These are phyloP conservation scores for Wickerhamia fluorescens DNA, from an alignment of 805 yeast genomes.

Conservation along the genomic window DNA sequence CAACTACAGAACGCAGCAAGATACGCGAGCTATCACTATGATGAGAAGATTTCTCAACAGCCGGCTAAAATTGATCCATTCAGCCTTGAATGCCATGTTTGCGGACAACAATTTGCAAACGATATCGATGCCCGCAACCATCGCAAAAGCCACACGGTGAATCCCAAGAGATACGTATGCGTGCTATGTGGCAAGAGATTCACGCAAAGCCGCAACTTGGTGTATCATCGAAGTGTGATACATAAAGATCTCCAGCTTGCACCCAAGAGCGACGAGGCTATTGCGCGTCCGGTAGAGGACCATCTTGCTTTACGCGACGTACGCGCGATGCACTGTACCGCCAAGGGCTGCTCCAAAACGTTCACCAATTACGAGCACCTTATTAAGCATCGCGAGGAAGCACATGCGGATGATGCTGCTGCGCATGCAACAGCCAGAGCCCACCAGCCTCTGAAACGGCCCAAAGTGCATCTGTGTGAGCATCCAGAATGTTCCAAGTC, in stretches of 20 bases:
- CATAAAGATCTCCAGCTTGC: conserved; percentile 6
- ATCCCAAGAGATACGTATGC: conserved; percentile 7
- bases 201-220: conserved; percentile 7
- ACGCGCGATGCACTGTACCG: conserved; percentile 10
- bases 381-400: conserved; percentile 3
- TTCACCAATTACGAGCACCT: conserved; percentile 10
- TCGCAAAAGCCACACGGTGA: conserved; percentile 6
- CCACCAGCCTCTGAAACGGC: too few relatives aligned
- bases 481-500: conserved; percentile 64
- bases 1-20: too few relatives aligned
- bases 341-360: conserved; percentile 9
- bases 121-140: conserved; percentile 7
- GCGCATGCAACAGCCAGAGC: conserved; percentile 5
- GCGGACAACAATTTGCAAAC: conserved; percentile 5
- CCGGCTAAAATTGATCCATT: too few relatives aligned
- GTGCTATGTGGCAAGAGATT: conserved; percentile 7
- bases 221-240: conserved; percentile 6
- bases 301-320: conserved; percentile 1
- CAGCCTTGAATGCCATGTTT: too few relatives aligned
- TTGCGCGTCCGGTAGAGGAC: neutral
- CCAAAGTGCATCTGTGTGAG: conserved; percentile 36
- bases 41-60: too few relatives aligned
- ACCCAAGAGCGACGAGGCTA: conserved; percentile 2
- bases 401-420: conserved; percentile 6
- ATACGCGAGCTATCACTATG: too few relatives aligned